Evolutionary conservation across 106 monocot genomes (phyloP).

Genomic region (Acorus calamus): DNA sequence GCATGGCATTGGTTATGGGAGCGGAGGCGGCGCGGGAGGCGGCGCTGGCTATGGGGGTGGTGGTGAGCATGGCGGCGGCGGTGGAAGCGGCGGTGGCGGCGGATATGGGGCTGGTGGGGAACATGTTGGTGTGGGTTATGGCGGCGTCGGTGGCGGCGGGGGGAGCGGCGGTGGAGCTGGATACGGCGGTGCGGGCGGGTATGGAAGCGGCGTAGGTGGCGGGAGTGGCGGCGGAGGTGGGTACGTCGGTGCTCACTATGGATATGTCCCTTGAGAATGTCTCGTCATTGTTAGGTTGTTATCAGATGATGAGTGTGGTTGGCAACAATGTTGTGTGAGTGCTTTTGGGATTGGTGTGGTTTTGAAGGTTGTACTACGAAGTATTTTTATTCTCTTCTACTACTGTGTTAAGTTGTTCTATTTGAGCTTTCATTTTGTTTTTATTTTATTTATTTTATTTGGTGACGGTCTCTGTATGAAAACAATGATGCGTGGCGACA

Average conservation of each 20-base stretch:
- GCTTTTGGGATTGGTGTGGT: too few species aligned
- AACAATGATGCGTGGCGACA: too few species aligned
- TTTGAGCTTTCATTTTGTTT: too few species aligned
- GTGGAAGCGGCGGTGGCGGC: neutral
- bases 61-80: constrained; percentile 1
- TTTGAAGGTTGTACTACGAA: too few species aligned
- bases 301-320: too few species aligned
- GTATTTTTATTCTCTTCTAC: too few species aligned
- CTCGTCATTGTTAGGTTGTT: too few species aligned
- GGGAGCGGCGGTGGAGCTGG: neutral
- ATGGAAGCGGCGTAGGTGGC: neutral
- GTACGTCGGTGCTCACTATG: neutral
- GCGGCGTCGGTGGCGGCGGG: constrained; percentile 4
- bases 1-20: neutral
- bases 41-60: constrained; percentile 3
- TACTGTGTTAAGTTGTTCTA: too few species aligned
- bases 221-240: constrained; percentile 12
- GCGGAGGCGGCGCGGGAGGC: constrained; percentile 1
- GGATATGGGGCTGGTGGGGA: constrained; percentile 2
- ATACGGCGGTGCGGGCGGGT: constrained; percentile 3
- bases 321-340: too few species aligned
- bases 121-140: neutral
- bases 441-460: too few species aligned
- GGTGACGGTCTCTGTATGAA: too few species aligned
- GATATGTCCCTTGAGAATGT: too few species aligned